A percentile compares a stretch with the other conserved stretches of the same genome.
These are phyloP conservation scores for Prunus dulcis DNA, from an alignment of 306 rosid species.

Conservation along the genomic window DNA sequence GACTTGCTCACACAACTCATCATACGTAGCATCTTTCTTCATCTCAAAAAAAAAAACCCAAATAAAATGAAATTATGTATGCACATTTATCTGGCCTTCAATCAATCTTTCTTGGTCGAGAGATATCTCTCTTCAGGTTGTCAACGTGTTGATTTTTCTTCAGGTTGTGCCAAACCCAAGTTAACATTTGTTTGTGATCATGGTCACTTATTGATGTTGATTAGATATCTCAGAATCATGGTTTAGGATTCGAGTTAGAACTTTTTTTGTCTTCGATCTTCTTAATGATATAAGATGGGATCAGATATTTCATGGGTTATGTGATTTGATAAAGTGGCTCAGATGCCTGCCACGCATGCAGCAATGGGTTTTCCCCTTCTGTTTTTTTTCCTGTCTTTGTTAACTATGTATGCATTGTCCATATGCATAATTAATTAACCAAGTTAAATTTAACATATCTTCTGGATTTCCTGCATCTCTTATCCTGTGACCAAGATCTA, in stretches of 20 bases:
- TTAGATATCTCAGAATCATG: neutral
- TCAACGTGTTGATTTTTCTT: neutral
- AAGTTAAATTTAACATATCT: too few relatives aligned
- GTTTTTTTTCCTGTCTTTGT: too few relatives aligned
- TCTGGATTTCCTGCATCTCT: too few relatives aligned
- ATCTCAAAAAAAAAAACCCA: constrained; percentile 22
- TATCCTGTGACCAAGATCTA: too few relatives aligned
- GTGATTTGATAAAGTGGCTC: too few relatives aligned
- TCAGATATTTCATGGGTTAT: too few relatives aligned
- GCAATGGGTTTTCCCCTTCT: too few relatives aligned
- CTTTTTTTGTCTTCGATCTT: neutral
- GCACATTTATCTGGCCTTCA: neutral
- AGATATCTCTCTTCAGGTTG: neutral
- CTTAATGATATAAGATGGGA: neutral
- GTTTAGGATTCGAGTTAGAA: neutral
- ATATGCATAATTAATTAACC: too few relatives aligned
- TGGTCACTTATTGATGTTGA: neutral
- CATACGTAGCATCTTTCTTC: constrained; percentile 40
- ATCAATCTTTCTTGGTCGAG: too few relatives aligned
- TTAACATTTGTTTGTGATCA: neutral
- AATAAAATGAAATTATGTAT: neutral
- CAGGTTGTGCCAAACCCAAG: neutral
- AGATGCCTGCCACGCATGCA: too few relatives aligned
- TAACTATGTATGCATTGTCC: too few relatives aligned
- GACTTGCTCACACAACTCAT: constrained; percentile 18